Base-by-base conservation (phyloP, 2,329 filamentous ascomycete species). In the Plenodomus biglobosus region DNA sequence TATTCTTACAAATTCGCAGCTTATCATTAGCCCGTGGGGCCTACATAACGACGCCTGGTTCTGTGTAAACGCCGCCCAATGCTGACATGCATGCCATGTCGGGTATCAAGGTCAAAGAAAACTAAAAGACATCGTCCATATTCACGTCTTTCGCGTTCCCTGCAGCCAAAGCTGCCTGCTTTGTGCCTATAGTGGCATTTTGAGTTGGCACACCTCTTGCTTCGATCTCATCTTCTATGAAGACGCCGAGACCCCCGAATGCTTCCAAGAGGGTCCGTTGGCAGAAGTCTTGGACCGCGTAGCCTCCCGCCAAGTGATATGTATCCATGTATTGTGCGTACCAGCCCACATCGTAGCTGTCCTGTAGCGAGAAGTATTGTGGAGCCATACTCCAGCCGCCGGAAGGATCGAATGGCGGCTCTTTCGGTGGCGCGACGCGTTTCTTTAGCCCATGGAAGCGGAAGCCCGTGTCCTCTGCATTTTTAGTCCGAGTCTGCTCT, bases 381-480 rank as follows among this genome's bases (percentile, higher is more conserved):
- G 66, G 66, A 8, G 78, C 78, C 42, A 92, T 81, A 39, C 81
- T 74, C 52, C 92, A 75, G 1, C 90, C 94, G 34, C 85, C 90
- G 67, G 94, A 96, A 0, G 92, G 88, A 75, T 96, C 91, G 74
- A 95, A 96, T 0, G 90, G 86, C 48, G 85, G 85, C 61, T 90
- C 85, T 5, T 82, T 82, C 30, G 82, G 81, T 1, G 82, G 80
- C 2, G 79, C 78, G 47, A 80, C 76, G 42, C 78, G 77, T 49
- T 78, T 85, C 72, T 88, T 90, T 48, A 96, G 80, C 1, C 92
- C 92, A 59, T 89, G 87, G 72, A 96, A 92, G 2, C 86, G 66
- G 39, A 82, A 76, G n/a, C 70, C 70, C 40, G 60, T 69, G 39
- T 65, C 61, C 2, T 53, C 50, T 3, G 45, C 39, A 10, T 54